Evolutionary conservation across 2,329 filamentous ascomycete genomes (phyloP), one percentile per base, ranked within the genome.

Genomic region (Neonectria sp.): DNA sequence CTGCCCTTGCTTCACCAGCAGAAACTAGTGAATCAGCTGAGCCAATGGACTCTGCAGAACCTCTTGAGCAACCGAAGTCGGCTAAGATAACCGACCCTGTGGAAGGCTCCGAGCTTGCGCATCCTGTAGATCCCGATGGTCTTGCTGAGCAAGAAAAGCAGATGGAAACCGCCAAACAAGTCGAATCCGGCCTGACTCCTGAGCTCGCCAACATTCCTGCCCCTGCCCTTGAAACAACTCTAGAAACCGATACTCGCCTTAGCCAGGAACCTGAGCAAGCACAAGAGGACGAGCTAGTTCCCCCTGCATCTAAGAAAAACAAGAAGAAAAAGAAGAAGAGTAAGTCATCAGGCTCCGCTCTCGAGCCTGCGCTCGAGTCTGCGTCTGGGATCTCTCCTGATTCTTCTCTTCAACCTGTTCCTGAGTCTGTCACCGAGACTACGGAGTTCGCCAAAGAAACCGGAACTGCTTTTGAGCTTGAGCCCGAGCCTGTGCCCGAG

Each of bases 221-320:
- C 35, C 27, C 49, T 55, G 8, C 25, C 11, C 6, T 11, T 24
- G 55, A 31, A 24, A 21, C 27, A 29, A 12, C 6, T n/a, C 4
- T 17, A 6, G 48, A 40, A 25, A 24, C 21, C 17, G 37, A 48
- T 9, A 37, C 6, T 45, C 40, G 33, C 21, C 21, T 46, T 37
- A 9, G 40, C n/a, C 13, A 15, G 27, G 46, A 43, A 13, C 29
- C 25, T 6, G 48, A 60, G 15, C 43, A 31, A 33, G 15, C 49
- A 24, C 56, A 55, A 7, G 62, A 48, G 11, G 49, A 46, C 7
- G 62, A 57, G 4, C 37, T 29, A 60, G 61, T 52, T 25, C 45
- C 45, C 37, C 58, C 73, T 49, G 67, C 68, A 53, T 72, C 71
- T 35, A 73, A 72, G 60, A 74, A 77, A 62, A 75, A 78, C 51